Percentiles rank a stretch among this genome's conserved stretches.
Conservation (phyloP, 345 rosid genomes). For the Lepidium didymum region DNA sequence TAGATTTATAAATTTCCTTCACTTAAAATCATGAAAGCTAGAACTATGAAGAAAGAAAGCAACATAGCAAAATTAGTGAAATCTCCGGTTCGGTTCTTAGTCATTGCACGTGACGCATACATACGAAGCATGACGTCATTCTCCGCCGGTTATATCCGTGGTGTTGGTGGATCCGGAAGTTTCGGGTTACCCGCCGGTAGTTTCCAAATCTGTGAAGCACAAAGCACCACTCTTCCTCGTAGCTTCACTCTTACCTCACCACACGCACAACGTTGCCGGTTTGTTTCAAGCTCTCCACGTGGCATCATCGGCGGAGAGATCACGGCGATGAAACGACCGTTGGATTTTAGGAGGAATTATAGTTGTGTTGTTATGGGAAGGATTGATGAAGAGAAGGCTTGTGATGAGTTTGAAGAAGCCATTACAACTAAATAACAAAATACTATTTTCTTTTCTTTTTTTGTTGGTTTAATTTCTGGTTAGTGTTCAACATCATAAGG, state of each 20-base stretch:
- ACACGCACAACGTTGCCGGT: slow-evolving; percentile 22
- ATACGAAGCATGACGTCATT: slow-evolving; percentile 51
- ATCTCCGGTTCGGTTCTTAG: slow-evolving; percentile 40
- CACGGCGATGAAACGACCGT: slow-evolving; percentile 14
- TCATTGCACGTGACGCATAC: slow-evolving; percentile 49
- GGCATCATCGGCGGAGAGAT: slow-evolving; percentile 1
- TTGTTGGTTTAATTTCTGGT: not conserved
- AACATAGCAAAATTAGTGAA: slow-evolving; percentile 22
- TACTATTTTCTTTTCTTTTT: not conserved
- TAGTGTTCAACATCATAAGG: not conserved
- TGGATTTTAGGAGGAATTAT: slow-evolving; percentile 18
- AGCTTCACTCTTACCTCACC: slow-evolving; percentile 42
- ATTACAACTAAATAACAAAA: not conserved
- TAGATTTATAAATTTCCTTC: too few species aligned
- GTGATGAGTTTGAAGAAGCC: slow-evolving; percentile 35
- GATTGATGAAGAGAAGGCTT: slow-evolving; percentile 69
- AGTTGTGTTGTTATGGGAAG: slow-evolving; percentile 39
- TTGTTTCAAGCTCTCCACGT: slow-evolving; percentile 34
- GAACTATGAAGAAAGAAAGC: slow-evolving; percentile 24
- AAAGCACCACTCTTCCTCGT: slow-evolving; percentile 34
- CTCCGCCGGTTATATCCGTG: slow-evolving; percentile 37
- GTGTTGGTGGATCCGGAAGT: slow-evolving; percentile 21
- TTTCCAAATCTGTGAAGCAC: slow-evolving; percentile 25
- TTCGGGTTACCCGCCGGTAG: slow-evolving; percentile 38
- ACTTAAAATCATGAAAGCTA: slow-evolving; percentile 5